Evolutionary conservation across 495 filamentous ascomycete species (phyloP).

Genomic region (Tuber brumale): DNA sequence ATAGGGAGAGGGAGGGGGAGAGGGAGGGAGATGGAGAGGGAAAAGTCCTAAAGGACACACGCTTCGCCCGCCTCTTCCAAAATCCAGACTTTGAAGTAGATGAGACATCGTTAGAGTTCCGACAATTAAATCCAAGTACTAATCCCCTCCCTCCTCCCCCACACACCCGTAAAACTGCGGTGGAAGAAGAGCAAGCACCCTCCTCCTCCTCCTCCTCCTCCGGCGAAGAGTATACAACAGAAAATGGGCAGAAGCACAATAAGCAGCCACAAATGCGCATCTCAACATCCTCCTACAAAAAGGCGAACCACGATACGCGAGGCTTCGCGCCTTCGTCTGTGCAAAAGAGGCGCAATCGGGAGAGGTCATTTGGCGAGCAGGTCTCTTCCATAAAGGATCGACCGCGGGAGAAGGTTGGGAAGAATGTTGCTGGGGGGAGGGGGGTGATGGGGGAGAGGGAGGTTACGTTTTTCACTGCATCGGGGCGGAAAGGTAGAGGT

Average conservation of each 20-base stretch:
- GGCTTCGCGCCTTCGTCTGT: slow-evolving; percentile 44
- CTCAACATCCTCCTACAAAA: slow-evolving; percentile 58
- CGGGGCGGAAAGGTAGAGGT: slow-evolving; percentile 47
- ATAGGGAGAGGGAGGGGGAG: slow-evolving; percentile 31
- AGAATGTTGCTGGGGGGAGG: slow-evolving; percentile 47
- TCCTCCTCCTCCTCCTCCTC: slow-evolving; percentile 44
- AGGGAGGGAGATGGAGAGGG: slow-evolving; percentile 22
- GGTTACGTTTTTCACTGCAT: slow-evolving; percentile 66
- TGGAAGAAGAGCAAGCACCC: slow-evolving; percentile 55
- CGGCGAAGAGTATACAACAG: slow-evolving; percentile 7
- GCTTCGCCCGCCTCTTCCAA: slow-evolving; percentile 84
- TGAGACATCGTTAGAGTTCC: slow-evolving; percentile 80
- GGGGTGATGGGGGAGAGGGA: slow-evolving; percentile 75
- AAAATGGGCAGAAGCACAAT: slow-evolving; percentile 15
- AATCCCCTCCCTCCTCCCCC: slow-evolving; percentile 42
- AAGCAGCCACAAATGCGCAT: slow-evolving; percentile 55
- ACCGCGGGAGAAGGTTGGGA: slow-evolving; percentile 43
- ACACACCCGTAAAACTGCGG: slow-evolving; percentile 56
- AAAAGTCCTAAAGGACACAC: slow-evolving; percentile 67
- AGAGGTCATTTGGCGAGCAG: slow-evolving; percentile 66
- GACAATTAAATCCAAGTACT: slow-evolving; percentile 77
- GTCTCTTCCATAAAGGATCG: slow-evolving; percentile 48
- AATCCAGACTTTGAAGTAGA: slow-evolving; percentile 90
- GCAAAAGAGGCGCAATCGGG: slow-evolving; percentile 45
- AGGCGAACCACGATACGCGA: slow-evolving; percentile 49